These are phyloP conservation scores for Chrysanthemum seticuspe DNA, from an alignment of 129 eudicot species.

Conservation along the genomic window DNA sequence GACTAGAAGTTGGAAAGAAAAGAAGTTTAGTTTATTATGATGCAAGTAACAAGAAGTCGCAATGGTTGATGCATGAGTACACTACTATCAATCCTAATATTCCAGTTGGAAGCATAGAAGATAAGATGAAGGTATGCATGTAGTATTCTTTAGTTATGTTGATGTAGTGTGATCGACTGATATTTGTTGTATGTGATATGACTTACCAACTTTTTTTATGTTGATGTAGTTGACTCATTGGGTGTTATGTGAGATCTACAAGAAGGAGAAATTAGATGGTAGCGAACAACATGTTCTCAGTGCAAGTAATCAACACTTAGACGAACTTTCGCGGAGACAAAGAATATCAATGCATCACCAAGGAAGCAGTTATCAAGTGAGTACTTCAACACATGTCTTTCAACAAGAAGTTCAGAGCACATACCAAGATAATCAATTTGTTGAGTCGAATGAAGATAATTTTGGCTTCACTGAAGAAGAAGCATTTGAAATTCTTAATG, in stretches of 20 bases:
- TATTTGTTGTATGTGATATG: not conserved
- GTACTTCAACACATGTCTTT: too few species aligned
- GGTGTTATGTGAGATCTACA: not conserved
- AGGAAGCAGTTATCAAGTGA: too few species aligned
- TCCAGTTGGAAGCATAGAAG: not conserved
- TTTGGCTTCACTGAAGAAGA: too few species aligned
- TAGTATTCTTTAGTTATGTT: too few species aligned
- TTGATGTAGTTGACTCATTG: not conserved
- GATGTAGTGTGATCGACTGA: not conserved
- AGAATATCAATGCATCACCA: not conserved
- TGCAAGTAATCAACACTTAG: not conserved
- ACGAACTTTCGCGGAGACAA: not conserved
- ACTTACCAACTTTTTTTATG: not conserved
- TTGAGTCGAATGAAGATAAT: too few species aligned
- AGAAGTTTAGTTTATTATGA: not conserved
- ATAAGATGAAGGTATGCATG: not conserved
- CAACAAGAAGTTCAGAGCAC: too few species aligned
- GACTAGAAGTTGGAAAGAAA: conserved; percentile 8
- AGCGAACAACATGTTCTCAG: not conserved
- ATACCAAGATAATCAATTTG: too few species aligned
- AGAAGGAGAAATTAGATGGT: not conserved
- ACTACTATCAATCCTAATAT: not conserved
- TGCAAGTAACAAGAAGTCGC: not conserved
- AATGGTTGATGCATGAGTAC: not conserved
- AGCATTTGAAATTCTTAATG: too few species aligned